These are phyloP conservation scores for Vaccinium vitisidaea DNA, from an alignment of 148 eudicot genomes.

Conservation along the genomic window DNA sequence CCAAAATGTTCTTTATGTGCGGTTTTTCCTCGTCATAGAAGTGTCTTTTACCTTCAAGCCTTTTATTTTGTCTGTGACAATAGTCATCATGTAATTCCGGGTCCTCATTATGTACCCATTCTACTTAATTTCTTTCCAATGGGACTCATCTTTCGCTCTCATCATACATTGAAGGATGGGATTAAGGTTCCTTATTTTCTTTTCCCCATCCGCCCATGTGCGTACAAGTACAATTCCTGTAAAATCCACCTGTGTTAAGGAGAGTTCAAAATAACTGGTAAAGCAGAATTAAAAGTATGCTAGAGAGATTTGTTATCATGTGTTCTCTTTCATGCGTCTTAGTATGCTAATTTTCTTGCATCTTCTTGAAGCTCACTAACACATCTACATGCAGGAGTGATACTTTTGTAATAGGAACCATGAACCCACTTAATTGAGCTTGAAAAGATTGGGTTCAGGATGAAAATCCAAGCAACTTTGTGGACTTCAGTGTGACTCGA, in stretches of 20 bases:
- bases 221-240: background rate
- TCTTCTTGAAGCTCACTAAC: too few relatives aligned
- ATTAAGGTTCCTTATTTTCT: background rate
- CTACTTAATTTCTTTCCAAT: background rate
- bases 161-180: background rate
- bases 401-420: background rate
- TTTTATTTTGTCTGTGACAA: background rate
- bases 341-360: background rate
- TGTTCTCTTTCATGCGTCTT: background rate
- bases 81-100: background rate
- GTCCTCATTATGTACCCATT: background rate
- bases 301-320: background rate
- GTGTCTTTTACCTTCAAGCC: background rate
- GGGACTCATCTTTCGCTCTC: background rate
- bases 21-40: background rate
- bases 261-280: background rate
- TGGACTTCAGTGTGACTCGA: background rate
- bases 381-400: too few relatives aligned
- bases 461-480: background rate
- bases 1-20: background rate
- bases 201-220: slow-evolving; percentile 3
- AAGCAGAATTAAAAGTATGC: background rate
- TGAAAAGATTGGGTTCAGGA: background rate
- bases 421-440: background rate
- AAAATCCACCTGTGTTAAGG: background rate